Percentiles rank a stretch among this genome's conserved stretches.
phyloP scores from a whole-genome alignment of 108 stramenopile species.

The Thalassiosira profunda region DNA sequence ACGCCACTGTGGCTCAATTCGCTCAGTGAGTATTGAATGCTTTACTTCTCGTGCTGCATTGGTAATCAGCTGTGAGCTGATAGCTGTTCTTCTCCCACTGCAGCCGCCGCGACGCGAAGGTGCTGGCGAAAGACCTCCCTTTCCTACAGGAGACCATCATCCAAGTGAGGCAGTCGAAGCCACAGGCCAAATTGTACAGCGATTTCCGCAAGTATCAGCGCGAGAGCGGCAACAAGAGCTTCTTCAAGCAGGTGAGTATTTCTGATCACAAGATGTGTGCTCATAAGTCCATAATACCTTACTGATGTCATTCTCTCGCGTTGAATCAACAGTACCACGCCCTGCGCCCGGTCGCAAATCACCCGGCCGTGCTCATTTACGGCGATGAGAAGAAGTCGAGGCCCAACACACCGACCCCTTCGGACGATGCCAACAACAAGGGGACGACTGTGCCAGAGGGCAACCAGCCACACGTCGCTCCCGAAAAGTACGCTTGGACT shows the following conservation, averaged over 20 bases:
- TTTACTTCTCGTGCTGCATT: too few relatives aligned
- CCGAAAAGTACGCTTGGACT: constrained; percentile 38
- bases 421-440: not conserved
- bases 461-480: constrained; percentile 18
- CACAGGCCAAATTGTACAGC: constrained; percentile 60
- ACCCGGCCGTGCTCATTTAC: constrained; percentile 52
- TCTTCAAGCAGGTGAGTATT: too few relatives aligned
- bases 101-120: constrained; percentile 54
- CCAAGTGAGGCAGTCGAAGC: constrained; percentile 66
- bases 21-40: too few relatives aligned
- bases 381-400: constrained; percentile 1
- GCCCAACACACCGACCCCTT: not conserved
- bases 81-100: too few relatives aligned
- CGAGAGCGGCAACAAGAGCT: constrained; percentile 35
- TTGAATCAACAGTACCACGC: constrained; percentile 53
- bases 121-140: constrained; percentile 58
- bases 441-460: too few relatives aligned
- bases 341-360: constrained; percentile 64
- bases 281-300: too few relatives aligned
- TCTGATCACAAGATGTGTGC: too few relatives aligned
- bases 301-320: too few relatives aligned
- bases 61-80: too few relatives aligned
- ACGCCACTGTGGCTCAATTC: constrained; percentile 44
- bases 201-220: constrained; percentile 43
- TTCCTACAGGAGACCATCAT: constrained; percentile 67